phyloP scores from a whole-genome alignment of 2,329 filamentous ascomycete genomes.

The Rhinocladiella mackenziei region DNA sequence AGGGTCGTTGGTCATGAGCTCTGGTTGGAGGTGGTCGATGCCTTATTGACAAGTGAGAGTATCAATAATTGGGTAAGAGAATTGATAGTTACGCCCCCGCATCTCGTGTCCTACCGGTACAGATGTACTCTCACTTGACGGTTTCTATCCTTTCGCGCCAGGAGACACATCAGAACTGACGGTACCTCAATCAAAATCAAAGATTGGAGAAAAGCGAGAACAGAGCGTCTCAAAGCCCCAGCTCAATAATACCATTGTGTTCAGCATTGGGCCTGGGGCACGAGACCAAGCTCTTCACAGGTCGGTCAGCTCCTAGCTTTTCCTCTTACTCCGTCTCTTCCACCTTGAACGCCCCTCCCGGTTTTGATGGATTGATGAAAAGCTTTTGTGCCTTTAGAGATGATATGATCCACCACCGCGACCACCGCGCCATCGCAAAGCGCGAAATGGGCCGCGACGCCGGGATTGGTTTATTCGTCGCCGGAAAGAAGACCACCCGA shows the following conservation, averaged over 20 bases:
- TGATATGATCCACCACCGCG: constrained; percentile 28
- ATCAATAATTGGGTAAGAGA: too few species aligned
- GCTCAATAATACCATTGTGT: constrained; percentile 32
- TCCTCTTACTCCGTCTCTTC: too few species aligned
- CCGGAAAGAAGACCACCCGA: constrained; percentile 22
- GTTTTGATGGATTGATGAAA: too few species aligned
- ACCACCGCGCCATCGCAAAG: constrained; percentile 2
- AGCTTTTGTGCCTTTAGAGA: too few species aligned
- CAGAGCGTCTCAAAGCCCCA: constrained; percentile 19
- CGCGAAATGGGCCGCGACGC: not conserved
- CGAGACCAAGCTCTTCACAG: constrained; percentile 27
- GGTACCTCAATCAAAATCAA: too few species aligned
- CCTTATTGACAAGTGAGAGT: constrained; percentile 7
- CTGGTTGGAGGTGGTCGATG: constrained; percentile 13
- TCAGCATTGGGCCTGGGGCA: constrained; percentile 28
- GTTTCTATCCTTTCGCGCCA: too few species aligned
- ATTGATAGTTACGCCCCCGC: too few species aligned
- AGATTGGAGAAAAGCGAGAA: not conserved
- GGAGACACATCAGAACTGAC: too few species aligned
- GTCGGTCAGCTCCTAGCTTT: too few species aligned
- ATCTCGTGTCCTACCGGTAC: too few species aligned
- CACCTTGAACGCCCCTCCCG: too few species aligned
- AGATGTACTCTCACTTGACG: too few species aligned
- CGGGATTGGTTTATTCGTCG: constrained; percentile 6
- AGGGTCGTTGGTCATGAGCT: constrained; percentile 21